Base-by-base conservation (phyloP, 306 rosid genomes). In the Potentilla sterilis region DNA sequence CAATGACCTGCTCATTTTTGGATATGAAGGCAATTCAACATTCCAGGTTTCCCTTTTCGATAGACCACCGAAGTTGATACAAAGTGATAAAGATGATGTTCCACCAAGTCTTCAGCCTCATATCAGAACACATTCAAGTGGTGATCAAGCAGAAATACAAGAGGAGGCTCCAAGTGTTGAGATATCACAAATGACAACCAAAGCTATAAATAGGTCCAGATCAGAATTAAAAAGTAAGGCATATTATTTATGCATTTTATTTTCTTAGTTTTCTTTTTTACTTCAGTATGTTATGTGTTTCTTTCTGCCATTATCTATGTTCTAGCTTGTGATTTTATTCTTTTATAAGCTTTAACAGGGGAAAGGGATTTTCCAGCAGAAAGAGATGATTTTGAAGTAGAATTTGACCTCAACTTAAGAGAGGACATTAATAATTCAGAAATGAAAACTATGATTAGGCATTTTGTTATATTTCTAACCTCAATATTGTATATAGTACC, bases 11-110 rank as follows among this genome's bases (percentile, higher is more conserved):
- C 16, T 80, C 2, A 28, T 9, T 19, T 80, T 80, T 4, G 47
- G 54, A 72, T 77, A 77, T 21, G 74, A 62, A 41, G 82, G 75
- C 34, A 69, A 80, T 7, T 77, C 79, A 19, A 32, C 34, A 14
- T 83, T 80, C 18, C 55, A 13, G 47, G 82, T 78, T 43, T 5
- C 34, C 35, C 73, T 83, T 18, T 73, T 76, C 44, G 82, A 77
- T n/a, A 13, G n/a, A 19, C 73, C 21, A 46, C 21, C 22, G 57
- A 15, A 14, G 57, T 46, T 49, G 6, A 13, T 15, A 4, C 11
- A 72, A 6, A 8, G 2, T 16, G 22, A 54, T 22, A 28, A 22
- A 2, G 35, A 40, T 2, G 15, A 67, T 11, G 28, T 38, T 62
- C 16, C 52, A 63, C 44, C 35, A 15, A 1, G 37, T 42, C 35